A percentile compares a stretch with the other conserved stretches of the same genome.
Conservation (phyloP, 495 filamentous ascomycete species). For the Penicillium antarcticum region DNA sequence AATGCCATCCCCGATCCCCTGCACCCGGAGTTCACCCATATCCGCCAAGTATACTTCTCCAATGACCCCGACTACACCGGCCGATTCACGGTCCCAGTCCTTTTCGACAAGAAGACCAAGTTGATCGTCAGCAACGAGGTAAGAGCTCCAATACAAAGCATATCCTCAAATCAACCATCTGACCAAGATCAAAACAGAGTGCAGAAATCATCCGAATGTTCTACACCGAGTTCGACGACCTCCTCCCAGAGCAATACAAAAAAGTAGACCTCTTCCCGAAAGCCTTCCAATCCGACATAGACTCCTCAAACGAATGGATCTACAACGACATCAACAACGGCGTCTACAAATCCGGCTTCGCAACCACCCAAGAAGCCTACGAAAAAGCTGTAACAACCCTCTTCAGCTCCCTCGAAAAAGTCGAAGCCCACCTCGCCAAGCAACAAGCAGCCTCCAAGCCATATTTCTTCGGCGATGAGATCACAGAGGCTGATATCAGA, state of each 20-base stretch:
- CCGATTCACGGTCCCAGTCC: slow-evolving; percentile 59
- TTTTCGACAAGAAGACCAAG: slow-evolving; percentile 61
- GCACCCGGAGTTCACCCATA: slow-evolving; percentile 51
- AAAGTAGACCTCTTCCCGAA: slow-evolving; percentile 63
- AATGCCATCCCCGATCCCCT: slow-evolving; percentile 51
- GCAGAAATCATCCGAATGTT: slow-evolving; percentile 67
- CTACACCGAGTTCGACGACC: slow-evolving; percentile 69
- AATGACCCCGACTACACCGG: slow-evolving; percentile 57
- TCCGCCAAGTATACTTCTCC: slow-evolving; percentile 59
- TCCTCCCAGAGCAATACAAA: slow-evolving; percentile 55
- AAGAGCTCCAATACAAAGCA: background rate
- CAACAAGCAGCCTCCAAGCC: slow-evolving; percentile 40
- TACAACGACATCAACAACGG: slow-evolving; percentile 86
- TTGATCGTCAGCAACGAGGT: slow-evolving; percentile 58
- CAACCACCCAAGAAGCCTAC: slow-evolving; percentile 75
- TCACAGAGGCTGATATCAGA: slow-evolving; percentile 82
- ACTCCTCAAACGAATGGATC: slow-evolving; percentile 75
- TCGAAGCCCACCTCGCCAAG: slow-evolving; percentile 63
- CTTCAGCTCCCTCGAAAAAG: slow-evolving; percentile 67
- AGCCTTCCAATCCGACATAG: slow-evolving; percentile 59
- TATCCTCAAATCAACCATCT: background rate
- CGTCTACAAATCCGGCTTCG: slow-evolving; percentile 75
- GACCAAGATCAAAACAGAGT: slow-evolving; percentile 21
- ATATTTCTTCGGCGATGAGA: slow-evolving; percentile 62
- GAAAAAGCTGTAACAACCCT: slow-evolving; percentile 62